These are phyloP conservation scores for Sanghuangporus baumii DNA, from an alignment of 1,284 basidiomycete genomes.

Conservation along the genomic window DNA sequence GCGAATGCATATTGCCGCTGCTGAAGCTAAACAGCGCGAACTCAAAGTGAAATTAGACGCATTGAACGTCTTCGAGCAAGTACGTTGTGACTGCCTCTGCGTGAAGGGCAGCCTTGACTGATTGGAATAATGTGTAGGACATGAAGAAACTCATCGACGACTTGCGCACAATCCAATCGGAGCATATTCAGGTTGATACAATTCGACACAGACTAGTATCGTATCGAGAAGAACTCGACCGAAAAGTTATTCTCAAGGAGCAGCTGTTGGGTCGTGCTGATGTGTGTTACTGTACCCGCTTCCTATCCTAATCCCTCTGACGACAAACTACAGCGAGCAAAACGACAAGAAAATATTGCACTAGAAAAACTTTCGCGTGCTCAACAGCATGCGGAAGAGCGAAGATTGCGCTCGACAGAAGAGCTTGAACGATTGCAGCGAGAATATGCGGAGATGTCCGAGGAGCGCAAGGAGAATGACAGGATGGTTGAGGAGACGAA, in stretches of 20 bases:
- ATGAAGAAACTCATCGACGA: slow-evolving; percentile 63
- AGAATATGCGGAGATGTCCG: slow-evolving; percentile 72
- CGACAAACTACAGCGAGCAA: slow-evolving; percentile 41
- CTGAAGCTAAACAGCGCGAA: slow-evolving; percentile 71
- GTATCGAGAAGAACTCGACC: slow-evolving; percentile 60
- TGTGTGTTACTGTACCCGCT: slow-evolving; percentile 32
- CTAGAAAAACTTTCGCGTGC: slow-evolving; percentile 43
- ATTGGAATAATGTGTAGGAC: slow-evolving; percentile 41
- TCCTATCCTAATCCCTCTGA: slow-evolving; percentile 1
- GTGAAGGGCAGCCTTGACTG: neutral
- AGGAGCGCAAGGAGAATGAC: slow-evolving; percentile 70
- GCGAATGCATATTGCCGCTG: slow-evolving; percentile 51
- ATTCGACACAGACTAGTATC: slow-evolving; percentile 60
- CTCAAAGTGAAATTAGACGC: slow-evolving; percentile 68
- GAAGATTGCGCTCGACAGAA: slow-evolving; percentile 57
- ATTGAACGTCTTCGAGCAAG: slow-evolving; percentile 71
- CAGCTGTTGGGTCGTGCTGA: slow-evolving; percentile 63
- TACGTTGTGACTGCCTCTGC: slow-evolving; percentile 22
- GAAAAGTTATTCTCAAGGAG: slow-evolving; percentile 65
- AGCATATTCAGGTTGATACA: slow-evolving; percentile 54
- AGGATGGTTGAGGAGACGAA: slow-evolving; percentile 67
- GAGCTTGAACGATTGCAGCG: slow-evolving; percentile 66
- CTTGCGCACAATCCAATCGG: slow-evolving; percentile 65
- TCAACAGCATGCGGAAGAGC: slow-evolving; percentile 70
- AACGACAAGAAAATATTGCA: slow-evolving; percentile 19